Evolutionary conservation across 768 basidiomycete genomes (phyloP).

Genomic region (Amanita subjunquillea): DNA sequence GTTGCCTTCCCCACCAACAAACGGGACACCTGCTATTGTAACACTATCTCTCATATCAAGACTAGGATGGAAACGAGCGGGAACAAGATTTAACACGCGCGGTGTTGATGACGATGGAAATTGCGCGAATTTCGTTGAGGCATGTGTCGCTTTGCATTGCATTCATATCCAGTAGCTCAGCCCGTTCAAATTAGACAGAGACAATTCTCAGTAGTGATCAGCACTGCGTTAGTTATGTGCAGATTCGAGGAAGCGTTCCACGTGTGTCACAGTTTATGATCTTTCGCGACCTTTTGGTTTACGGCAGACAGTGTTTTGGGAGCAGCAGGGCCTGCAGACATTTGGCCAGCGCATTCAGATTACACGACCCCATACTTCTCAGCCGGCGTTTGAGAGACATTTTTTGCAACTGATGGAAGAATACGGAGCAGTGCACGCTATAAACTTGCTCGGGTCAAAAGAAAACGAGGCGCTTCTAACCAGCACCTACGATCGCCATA

Average conservation of each 20-base stretch:
- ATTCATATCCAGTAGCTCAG: background rate
- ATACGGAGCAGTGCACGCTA: constrained; percentile 76
- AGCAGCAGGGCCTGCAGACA: constrained; percentile 92
- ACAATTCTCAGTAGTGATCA: constrained; percentile 81
- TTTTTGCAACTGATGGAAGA: constrained; percentile 79
- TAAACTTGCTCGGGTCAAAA: constrained; percentile 86
- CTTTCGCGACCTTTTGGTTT: constrained; percentile 6
- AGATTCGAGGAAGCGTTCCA: constrained; percentile 93
- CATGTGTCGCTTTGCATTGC: constrained; percentile 17
- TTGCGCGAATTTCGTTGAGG: constrained; percentile 96
- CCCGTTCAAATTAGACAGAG: constrained; percentile 56
- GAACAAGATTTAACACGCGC: constrained; percentile 93
- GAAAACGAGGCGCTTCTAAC: constrained; percentile 88
- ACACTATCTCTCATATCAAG: constrained; percentile 79
- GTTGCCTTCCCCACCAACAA: constrained; percentile 63
- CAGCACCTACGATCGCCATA: constrained; percentile 71
- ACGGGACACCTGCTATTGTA: constrained; percentile 61
- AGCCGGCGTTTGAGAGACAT: constrained; percentile 95
- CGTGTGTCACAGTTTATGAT: constrained; percentile 41
- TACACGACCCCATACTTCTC: constrained; percentile 89
- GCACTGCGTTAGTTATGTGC: constrained; percentile 84
- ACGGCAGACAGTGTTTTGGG: constrained; percentile 80
- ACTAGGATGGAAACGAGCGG: constrained; percentile 90
- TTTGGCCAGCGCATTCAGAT: constrained; percentile 94
- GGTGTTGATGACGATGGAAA: constrained; percentile 95